A percentile compares a stretch with the other conserved stretches of the same genome.
Evolutionary conservation across 2,329 filamentous ascomycete species (phyloP).

Genomic region (Neopestalotiopsis rosae): DNA sequence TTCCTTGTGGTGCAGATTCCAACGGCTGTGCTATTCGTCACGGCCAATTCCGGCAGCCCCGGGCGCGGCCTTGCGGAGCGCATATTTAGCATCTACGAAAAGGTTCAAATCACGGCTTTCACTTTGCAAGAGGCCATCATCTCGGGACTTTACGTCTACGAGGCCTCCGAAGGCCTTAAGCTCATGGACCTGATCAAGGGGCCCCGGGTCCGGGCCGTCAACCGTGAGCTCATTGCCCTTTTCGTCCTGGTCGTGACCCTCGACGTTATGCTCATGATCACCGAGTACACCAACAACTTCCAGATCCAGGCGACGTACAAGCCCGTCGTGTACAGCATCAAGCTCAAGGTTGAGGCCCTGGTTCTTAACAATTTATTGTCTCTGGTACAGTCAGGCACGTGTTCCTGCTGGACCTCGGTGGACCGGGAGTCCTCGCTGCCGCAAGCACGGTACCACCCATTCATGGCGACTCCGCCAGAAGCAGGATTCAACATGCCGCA

Average conservation of each 20-base stretch:
- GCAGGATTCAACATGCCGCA: background rate
- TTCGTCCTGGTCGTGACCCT: conserved; percentile 48
- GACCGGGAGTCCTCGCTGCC: conserved; percentile 4
- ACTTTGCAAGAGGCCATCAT: conserved; percentile 50
- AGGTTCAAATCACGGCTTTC: conserved; percentile 47
- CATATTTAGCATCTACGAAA: conserved; percentile 29
- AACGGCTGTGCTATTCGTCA: conserved; percentile 51
- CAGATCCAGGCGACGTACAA: conserved; percentile 45
- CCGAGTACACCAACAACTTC: conserved; percentile 45
- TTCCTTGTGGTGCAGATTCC: conserved; percentile 59
- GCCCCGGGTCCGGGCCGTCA: conserved; percentile 29
- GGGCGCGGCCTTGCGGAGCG: background rate
- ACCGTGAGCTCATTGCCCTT: conserved; percentile 48
- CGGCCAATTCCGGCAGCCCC: conserved; percentile 16
- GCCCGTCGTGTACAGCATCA: conserved; percentile 48
- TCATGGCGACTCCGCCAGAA: background rate
- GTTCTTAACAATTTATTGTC: conserved; percentile 46
- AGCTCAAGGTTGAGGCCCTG: conserved; percentile 60
- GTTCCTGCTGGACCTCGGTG: conserved; percentile 3
- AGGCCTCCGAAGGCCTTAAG: conserved; percentile 46
- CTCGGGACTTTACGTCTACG: conserved; percentile 56
- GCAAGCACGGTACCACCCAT: background rate
- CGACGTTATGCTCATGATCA: conserved; percentile 43
- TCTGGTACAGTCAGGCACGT: conserved; percentile 7
- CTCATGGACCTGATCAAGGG: conserved; percentile 33